Evolutionary conservation across 805 yeast genomes (phyloP).

Genomic region (Candida suzukii): DNA sequence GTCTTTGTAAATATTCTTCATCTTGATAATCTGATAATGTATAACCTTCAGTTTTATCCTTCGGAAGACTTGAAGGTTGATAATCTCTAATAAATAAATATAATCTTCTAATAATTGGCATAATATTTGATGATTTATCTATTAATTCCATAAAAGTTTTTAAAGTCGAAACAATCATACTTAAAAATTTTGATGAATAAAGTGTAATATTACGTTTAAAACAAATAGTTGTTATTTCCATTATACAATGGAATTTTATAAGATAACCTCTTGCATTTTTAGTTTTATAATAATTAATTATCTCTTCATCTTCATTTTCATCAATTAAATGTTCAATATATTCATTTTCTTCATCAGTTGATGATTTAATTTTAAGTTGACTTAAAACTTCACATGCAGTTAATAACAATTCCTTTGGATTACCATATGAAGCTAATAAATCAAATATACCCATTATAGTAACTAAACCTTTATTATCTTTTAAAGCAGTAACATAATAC

Average conservation of each 20-base stretch:
- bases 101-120: constrained; percentile 52
- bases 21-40: constrained; percentile 35
- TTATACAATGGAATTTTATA: constrained; percentile 55
- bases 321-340: constrained; percentile 4
- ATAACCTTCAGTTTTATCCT: constrained; percentile 27
- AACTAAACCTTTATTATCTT: constrained; percentile 29
- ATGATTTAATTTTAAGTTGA: constrained; percentile 17
- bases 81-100: constrained; percentile 58
- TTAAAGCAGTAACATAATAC: constrained; percentile 26
- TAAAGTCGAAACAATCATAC: constrained; percentile 57
- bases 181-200: constrained; percentile 74
- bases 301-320: constrained; percentile 8
- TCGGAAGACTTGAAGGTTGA: constrained; percentile 38
- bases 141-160: constrained; percentile 44
- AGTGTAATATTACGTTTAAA: constrained; percentile 56
- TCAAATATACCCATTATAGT: constrained; percentile 46
- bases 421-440: constrained; percentile 59
- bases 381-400: constrained; percentile 61
- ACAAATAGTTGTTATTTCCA: constrained; percentile 57
- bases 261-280: constrained; percentile 29
- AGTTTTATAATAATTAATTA: constrained; percentile 2
- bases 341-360: constrained; percentile 4
- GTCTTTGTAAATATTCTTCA: constrained; percentile 58
- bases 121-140: constrained; percentile 20
- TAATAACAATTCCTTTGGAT: constrained; percentile 73